Base-by-base conservation (phyloP, 495 filamentous ascomycete genomes). In the Lichenothelia convexa region DNA sequence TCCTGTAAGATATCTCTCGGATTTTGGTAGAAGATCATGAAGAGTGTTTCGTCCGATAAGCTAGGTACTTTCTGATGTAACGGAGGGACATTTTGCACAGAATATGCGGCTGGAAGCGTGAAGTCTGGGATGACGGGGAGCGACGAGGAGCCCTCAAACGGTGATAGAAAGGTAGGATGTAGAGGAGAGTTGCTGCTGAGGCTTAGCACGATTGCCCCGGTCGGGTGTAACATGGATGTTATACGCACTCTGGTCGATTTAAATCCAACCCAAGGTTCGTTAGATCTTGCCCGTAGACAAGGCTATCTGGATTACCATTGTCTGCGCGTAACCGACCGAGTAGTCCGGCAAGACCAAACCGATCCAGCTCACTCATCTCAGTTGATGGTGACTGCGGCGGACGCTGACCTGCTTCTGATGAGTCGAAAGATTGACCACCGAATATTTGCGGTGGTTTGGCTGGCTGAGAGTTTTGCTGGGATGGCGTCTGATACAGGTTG, bases 11-110 rank as follows among this genome's bases (percentile, higher is more conserved):
- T 65, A 50, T 92, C 84, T 21, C 73, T 62, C 2, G 84, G 80
- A 57, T 80, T 78, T 57, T 75, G 82, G 60, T 92, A 94, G 64
- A 94, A 94, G 43, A 94, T 89, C 62, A 77, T 85, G 54, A 94
- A 84, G 37, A 94, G 63, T 0, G 84, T 91, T 53, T 94, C 86
- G 17, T 45, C n/a, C 7, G 40, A 29, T 11, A 18, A 15, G n/a
- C 26, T 17, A 7, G 18, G 33, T 23, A 43, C 20, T 20, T 86
- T 80, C 35, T 71, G 68, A 31, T 81, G 71, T 15, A 93, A 63
- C 12, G 73, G 70, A 46, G 84, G 80, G 21, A 91, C 78, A 47
- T 92, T 94, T 44, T 71, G 75, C 17, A 94, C 86, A 32, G 67
- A 73, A 53, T 94, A 94, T 54, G 83, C 89, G 17, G 76, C 69